Evolutionary conservation across 805 yeast genomes (phyloP).

Genomic region (Yueomyces sp.): DNA sequence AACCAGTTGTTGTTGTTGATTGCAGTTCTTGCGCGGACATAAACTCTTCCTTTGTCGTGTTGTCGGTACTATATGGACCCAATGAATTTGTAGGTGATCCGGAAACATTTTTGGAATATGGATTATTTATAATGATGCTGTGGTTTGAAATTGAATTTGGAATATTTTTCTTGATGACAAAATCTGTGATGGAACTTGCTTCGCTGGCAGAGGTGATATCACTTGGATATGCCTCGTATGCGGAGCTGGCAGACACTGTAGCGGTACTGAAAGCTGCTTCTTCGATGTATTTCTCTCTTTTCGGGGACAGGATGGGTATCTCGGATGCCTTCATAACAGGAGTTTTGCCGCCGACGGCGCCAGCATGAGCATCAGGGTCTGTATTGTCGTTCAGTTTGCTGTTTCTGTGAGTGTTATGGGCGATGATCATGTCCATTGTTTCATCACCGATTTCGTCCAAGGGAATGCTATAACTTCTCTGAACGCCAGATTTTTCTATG

Average conservation of each 20-base stretch:
- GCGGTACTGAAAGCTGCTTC: background rate
- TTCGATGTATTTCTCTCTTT: background rate
- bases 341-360: background rate
- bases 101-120: background rate
- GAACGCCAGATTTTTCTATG: background rate
- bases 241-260: background rate
- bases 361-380: background rate
- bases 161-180: background rate
- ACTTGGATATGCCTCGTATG: background rate
- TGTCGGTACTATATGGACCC: background rate
- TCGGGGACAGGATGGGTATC: background rate
- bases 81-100: background rate
- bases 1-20: background rate
- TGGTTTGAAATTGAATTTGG: background rate
- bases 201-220: background rate
- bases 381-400: background rate
- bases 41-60: background rate
- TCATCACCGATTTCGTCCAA: slow-evolving; percentile 21
- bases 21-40: background rate
- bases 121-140: background rate
- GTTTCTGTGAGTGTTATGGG: slow-evolving; percentile 13
- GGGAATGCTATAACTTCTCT: slow-evolving; percentile 10
- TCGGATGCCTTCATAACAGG: background rate
- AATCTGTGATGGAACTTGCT: background rate
- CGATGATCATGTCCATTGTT: slow-evolving; percentile 21